Evolutionary conservation across 495 filamentous ascomycete genomes (phyloP).

Genomic region (Delitschia confertaspora): DNA sequence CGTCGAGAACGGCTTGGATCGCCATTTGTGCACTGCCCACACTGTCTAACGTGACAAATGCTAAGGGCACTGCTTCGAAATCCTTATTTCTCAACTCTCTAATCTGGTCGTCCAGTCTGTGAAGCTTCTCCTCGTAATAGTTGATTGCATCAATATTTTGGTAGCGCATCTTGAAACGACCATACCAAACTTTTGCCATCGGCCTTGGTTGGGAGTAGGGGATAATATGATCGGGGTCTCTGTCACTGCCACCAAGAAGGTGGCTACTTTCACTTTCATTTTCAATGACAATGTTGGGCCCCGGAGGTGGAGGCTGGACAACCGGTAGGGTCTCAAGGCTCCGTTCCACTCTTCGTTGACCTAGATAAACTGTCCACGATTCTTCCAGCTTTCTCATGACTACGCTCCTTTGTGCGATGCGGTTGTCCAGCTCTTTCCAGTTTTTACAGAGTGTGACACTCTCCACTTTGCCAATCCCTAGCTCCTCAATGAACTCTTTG

Average conservation of each 20-base stretch:
- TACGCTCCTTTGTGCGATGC: conserved; percentile 58
- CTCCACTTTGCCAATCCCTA: conserved; percentile 90
- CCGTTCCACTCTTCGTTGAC: conserved; percentile 42
- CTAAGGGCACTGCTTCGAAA: conserved; percentile 68
- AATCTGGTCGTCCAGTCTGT: conserved; percentile 71
- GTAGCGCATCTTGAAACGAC: conserved; percentile 61
- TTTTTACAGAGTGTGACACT: conserved; percentile 78
- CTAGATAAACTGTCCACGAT: conserved; percentile 67
- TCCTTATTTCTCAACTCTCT: conserved; percentile 59
- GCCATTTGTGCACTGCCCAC: conserved; percentile 91
- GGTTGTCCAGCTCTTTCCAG: conserved; percentile 72
- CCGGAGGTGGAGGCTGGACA: conserved; percentile 41
- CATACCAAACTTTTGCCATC: conserved; percentile 66
- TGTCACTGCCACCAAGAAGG: conserved; percentile 44
- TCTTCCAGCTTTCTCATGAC: conserved; percentile 70
- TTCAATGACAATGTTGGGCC: conserved; percentile 38
- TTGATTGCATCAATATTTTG: conserved; percentile 82
- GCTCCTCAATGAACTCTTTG: conserved; percentile 74
- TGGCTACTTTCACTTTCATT: conserved; percentile 39
- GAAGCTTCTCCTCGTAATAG: conserved; percentile 83
- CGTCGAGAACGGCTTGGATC: conserved; percentile 84
- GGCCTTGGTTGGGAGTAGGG: conserved; percentile 50
- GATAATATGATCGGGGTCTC: conserved; percentile 35
- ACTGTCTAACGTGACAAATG: conserved; percentile 96
- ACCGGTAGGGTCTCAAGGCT: conserved; percentile 46